Conservation (phyloP, 2,329 filamentous ascomycete genomes). For the Madurella mycetomatis region DNA sequence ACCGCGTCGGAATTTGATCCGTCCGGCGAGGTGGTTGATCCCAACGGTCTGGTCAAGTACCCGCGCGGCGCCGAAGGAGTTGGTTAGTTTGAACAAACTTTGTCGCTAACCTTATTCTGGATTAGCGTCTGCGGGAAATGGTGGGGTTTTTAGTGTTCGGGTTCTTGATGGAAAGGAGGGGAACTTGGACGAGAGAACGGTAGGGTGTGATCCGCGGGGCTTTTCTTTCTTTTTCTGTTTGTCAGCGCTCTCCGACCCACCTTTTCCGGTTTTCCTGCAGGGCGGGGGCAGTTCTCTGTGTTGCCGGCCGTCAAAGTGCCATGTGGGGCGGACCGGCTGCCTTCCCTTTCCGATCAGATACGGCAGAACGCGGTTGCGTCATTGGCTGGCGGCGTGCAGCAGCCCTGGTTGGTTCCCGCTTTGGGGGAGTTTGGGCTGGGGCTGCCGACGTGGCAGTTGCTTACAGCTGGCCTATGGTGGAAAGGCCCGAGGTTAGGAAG, state of each 20-base stretch:
- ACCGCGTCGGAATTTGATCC: too few species aligned
- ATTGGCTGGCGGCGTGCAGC: constrained; percentile 10
- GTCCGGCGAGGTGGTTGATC: too few species aligned
- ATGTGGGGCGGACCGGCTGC: constrained; percentile 7
- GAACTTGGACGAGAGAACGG: neutral
- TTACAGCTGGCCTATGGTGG: neutral
- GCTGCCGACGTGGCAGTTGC: neutral
- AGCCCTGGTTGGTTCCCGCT: neutral
- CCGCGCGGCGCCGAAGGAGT: neutral
- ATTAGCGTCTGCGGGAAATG: constrained; percentile 1
- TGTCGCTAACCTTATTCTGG: constrained; percentile 9
- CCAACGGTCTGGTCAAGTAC: neutral
- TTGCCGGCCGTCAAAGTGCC: neutral
- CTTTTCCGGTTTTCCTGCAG: neutral
- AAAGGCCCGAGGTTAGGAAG: neutral
- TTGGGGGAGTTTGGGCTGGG: neutral
- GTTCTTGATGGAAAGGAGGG: neutral
- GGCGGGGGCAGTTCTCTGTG: neutral
- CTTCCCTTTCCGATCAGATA: constrained; percentile 23
- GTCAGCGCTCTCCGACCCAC: neutral
- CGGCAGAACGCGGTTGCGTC: neutral
- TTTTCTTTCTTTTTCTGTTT: neutral
- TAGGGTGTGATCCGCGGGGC: too few species aligned
- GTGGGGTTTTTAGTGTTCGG: neutral
- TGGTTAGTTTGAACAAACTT: constrained; percentile 17